A percentile compares a stretch with the other conserved stretches of the same genome.
These are phyloP conservation scores for Podospora fimiseda DNA, from an alignment of 495 filamentous ascomycete species.

Conservation along the genomic window DNA sequence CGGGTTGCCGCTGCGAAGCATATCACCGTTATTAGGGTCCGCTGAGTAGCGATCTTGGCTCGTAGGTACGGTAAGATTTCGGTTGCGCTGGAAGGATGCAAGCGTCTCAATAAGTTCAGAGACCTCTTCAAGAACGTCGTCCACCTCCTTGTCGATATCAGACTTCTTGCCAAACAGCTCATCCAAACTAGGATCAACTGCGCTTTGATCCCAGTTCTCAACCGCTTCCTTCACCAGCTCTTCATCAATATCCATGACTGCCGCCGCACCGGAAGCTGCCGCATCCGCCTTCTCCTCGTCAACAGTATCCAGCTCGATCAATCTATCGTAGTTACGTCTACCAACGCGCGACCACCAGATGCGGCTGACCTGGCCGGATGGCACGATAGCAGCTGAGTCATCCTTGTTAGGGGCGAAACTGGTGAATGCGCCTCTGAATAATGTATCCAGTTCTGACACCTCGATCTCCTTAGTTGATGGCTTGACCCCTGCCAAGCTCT, in stretches of 20 bases:
- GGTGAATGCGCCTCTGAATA: constrained; percentile 78
- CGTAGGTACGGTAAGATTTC: constrained; percentile 56
- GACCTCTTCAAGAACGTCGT: constrained; percentile 71
- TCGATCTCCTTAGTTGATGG: constrained; percentile 47
- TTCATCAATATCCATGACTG: constrained; percentile 37
- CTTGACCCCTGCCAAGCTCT: constrained; percentile 60
- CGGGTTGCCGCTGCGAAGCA: constrained; percentile 44
- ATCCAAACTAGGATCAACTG: constrained; percentile 46
- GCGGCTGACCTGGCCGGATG: constrained; percentile 60
- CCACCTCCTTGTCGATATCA: constrained; percentile 54
- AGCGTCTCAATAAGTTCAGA: constrained; percentile 80
- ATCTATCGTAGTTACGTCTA: constrained; percentile 46
- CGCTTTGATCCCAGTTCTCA: constrained; percentile 43
- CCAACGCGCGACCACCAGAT: constrained; percentile 87
- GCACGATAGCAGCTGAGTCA: constrained; percentile 66
- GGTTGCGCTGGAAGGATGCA: constrained; percentile 78
- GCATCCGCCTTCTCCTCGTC: constrained; percentile 34
- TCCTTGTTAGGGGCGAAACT: constrained; percentile 82
- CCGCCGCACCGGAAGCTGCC: constrained; percentile 7
- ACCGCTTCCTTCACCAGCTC: constrained; percentile 41
- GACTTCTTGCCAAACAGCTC: constrained; percentile 45
- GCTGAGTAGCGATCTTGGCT: constrained; percentile 42
- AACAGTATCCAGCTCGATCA: constrained; percentile 34
- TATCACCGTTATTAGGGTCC: constrained; percentile 46
- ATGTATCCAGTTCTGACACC: constrained; percentile 60